phyloP scores from a whole-genome alignment of 1,284 basidiomycete species.

The Ganoderma resinaceum region DNA sequence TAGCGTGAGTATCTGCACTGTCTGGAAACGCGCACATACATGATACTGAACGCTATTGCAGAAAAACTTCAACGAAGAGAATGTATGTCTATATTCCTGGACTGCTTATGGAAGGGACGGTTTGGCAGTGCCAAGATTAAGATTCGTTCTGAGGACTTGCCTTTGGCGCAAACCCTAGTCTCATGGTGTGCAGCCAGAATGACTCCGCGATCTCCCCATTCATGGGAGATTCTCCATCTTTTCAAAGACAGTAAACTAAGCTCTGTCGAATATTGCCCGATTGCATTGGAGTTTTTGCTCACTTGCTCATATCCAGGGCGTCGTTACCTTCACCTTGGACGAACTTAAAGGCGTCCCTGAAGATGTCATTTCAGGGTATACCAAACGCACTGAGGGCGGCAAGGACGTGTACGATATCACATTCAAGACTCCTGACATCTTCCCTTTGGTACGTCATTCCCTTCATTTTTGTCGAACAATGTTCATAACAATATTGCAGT shows the following conservation, averaged over 20 bases:
- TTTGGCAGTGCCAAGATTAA: background rate
- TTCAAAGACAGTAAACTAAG: background rate
- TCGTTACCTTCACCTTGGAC: conserved; percentile 68
- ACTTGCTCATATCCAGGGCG: conserved; percentile 48
- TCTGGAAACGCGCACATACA: background rate
- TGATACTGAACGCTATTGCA: conserved; percentile 34
- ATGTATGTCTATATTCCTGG: conserved; percentile 52
- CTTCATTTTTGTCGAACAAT: background rate
- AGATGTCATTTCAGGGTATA: conserved; percentile 79
- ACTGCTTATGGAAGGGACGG: too few relatives aligned
- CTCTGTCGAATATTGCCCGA: background rate
- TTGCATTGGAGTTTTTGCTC: background rate
- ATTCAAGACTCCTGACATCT: conserved; percentile 78
- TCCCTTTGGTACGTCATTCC: conserved; percentile 65
- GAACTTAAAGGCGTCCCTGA: conserved; percentile 82
- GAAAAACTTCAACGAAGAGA: conserved; percentile 91
- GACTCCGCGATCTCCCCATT: background rate
- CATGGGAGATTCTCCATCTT: background rate
- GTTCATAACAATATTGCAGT: conserved; percentile 46
- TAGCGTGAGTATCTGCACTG: conserved; percentile 55
- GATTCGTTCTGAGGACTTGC: background rate
- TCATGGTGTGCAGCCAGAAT: background rate
- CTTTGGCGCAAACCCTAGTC: background rate
- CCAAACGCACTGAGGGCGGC: conserved; percentile 62
- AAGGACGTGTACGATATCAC: conserved; percentile 73